Evolutionary conservation across 2,329 filamentous ascomycete genomes (phyloP).

Genomic region (Westerdykella ornata): DNA sequence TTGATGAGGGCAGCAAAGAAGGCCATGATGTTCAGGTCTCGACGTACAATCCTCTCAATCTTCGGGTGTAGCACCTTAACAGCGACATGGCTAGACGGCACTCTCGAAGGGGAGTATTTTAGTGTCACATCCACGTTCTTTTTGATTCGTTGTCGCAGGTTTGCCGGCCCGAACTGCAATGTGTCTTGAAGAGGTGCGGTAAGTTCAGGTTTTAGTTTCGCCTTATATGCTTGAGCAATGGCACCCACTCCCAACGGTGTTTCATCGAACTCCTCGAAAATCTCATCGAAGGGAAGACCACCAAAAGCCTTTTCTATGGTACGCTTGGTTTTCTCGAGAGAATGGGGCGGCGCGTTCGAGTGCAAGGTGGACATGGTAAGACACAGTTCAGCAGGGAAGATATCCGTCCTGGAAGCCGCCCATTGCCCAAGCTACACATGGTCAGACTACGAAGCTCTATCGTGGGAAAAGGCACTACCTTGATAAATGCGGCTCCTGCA

Average conservation of each 20-base stretch:
- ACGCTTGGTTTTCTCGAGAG: constrained; percentile 67
- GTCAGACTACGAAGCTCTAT: constrained; percentile 10
- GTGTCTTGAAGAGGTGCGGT: constrained; percentile 57
- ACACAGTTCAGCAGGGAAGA: constrained; percentile 91
- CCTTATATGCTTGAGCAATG: constrained; percentile 96
- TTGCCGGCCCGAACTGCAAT: constrained; percentile 46
- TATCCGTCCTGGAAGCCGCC: constrained; percentile 92
- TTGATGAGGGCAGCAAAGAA: constrained; percentile 85
- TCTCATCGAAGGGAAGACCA: constrained; percentile 73
- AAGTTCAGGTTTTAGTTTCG: constrained; percentile 76
- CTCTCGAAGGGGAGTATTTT: constrained; percentile 76
- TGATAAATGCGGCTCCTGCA: constrained; percentile 94
- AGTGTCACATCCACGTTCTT: constrained; percentile 79
- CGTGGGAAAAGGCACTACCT: constrained; percentile 49
- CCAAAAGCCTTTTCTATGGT: constrained; percentile 79
- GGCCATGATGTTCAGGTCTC: constrained; percentile 87
- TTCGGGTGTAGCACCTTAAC: constrained; percentile 92
- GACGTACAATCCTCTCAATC: constrained; percentile 81
- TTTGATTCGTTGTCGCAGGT: constrained; percentile 61
- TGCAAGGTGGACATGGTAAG: constrained; percentile 89
- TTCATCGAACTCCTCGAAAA: constrained; percentile 94
- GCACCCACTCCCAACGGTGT: constrained; percentile 86
- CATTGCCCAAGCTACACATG: constrained; percentile 78
- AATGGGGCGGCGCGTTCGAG: constrained; percentile 89
- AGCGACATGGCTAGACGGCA: constrained; percentile 87